A percentile compares a stretch with the other conserved stretches of the same genome.
These are phyloP conservation scores for Aschersonia sp. DNA, from an alignment of 2,329 filamentous ascomycete species.

Conservation along the genomic window DNA sequence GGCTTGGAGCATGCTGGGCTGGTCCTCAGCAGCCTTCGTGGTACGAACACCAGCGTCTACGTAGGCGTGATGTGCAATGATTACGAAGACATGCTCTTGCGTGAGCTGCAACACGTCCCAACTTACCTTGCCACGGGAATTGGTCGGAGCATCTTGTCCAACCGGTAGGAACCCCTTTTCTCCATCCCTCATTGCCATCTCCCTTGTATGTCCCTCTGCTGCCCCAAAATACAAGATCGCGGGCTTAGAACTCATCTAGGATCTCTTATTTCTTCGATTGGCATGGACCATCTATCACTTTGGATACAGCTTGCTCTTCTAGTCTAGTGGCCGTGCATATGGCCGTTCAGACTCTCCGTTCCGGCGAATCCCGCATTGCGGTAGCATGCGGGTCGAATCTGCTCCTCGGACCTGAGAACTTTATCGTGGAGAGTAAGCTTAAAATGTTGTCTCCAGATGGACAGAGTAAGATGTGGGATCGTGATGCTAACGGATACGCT, in stretches of 20 bases:
- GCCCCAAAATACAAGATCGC: too few species aligned
- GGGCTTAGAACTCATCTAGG: conserved; percentile 5
- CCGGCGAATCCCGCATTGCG: conserved; percentile 16
- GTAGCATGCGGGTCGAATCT: conserved; percentile 23
- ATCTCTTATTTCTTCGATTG: conserved; percentile 33
- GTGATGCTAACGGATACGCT: conserved; percentile 30
- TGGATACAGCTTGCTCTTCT: conserved; percentile 36
- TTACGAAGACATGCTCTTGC: conserved; percentile 4
- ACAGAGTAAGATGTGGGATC: conserved; percentile 17
- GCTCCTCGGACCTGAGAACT: conserved; percentile 17
- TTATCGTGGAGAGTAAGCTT: conserved; percentile 2
- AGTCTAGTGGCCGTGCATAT: conserved; percentile 30
- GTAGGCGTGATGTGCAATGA: conserved; percentile 7
- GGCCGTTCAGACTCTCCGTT: conserved; percentile 12
- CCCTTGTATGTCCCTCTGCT: too few species aligned
- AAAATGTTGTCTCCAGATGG: conserved; percentile 5
- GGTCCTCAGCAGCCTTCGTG: conserved; percentile 11
- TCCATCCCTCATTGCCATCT: too few species aligned
- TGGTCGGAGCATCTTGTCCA: conserved; percentile 23
- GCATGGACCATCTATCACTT: conserved; percentile 28
- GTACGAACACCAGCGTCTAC: conserved; percentile 6
- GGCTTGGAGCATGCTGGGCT: conserved; percentile 23
- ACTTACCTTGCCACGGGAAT: conserved; percentile 26
- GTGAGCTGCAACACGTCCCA: conserved; percentile 7
- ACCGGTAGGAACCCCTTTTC: conserved; percentile 8